Percentiles rank a stretch among this genome's conserved stretches.
These are phyloP conservation scores for Paraphoma chrysanthemicola DNA, from an alignment of 2,329 filamentous ascomycete species.

Conservation along the genomic window DNA sequence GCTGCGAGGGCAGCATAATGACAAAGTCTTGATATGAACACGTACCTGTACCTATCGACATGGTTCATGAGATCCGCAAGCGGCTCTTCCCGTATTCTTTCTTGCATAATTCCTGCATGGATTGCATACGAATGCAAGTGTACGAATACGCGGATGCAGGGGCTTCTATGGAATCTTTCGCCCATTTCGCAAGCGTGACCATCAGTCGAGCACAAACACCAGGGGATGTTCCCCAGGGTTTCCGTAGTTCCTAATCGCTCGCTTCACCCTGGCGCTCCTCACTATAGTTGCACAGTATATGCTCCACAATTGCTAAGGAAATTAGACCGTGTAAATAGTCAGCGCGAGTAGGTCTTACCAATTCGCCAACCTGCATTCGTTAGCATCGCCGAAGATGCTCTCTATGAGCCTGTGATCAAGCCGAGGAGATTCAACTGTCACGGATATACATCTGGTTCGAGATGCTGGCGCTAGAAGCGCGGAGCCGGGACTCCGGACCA, in stretches of 20 bases:
- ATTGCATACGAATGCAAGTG: too few species aligned
- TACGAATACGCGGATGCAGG: too few species aligned
- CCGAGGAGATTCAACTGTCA: background rate
- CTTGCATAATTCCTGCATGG: background rate
- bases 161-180: background rate
- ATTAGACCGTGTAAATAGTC: background rate
- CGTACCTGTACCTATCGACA: background rate
- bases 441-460: background rate
- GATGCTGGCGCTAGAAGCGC: background rate
- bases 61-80: background rate
- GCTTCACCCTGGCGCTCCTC: background rate
- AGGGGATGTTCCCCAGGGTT: background rate
- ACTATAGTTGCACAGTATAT: background rate
- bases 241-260: background rate
- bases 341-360: background rate
- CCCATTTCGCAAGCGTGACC: background rate
- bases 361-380: background rate
- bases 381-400: background rate
- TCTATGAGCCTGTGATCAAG: background rate
- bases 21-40: background rate
- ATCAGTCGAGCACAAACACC: background rate
- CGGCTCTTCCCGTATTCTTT: background rate
- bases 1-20: slow-evolving; percentile 1
- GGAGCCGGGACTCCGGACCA: too few species aligned
- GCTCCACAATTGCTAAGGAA: background rate